Evolutionary conservation across 139 green algal species (phyloP), one percentile per base, ranked within the genome.

Genomic region (Desmodesmus armatus): DNA sequence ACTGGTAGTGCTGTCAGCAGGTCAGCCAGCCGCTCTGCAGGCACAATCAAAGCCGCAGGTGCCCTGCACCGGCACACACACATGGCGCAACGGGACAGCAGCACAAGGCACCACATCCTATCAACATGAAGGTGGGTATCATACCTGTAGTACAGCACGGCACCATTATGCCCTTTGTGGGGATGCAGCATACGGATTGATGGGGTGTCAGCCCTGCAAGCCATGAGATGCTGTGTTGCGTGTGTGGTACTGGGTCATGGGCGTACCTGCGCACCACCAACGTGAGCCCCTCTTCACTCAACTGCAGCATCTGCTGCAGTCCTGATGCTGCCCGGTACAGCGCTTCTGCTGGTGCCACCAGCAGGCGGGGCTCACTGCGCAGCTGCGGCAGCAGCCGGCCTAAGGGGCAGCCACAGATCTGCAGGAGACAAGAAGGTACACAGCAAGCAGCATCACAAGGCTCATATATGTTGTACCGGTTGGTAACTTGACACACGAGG

Each of bases 201-300:
- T n/a, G n/a, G n/a, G n/a, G n/a, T 44, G 27, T n/a, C 43, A 60
- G 19, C 27, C 43, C 19, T n/a, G 39, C 21, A 37, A 9, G 35
- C 15, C 37, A 9, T 31, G 27, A 60, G 35, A 23, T 78, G 37
- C 35, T 25, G 25, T 43, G 15, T 65, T 23, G 23, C 53, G 23
- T 65, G 53, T 19, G 19, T 65, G 53, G 23, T 19, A 65, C 19
- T n/a, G n/a, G n/a, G n/a, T n/a, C n/a, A n/a, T n/a, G n/a, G n/a
- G 6, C 78, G 9, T 40, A 84, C 78, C 78, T 84, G 27, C 66
- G 44, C 19, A 84, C 60, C 3, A 40, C 60, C 40, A 84, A 43
- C 11, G 78, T 62, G 60, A 84, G 78, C 3, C 78, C 78, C 37
- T 84, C 62, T 70, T 84, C 78, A 62, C 78, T 84, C 15, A 84